Evolutionary conservation across 306 rosid genomes (phyloP), one percentile per base, ranked within the genome.

Genomic region (Prunus fruticosa): DNA sequence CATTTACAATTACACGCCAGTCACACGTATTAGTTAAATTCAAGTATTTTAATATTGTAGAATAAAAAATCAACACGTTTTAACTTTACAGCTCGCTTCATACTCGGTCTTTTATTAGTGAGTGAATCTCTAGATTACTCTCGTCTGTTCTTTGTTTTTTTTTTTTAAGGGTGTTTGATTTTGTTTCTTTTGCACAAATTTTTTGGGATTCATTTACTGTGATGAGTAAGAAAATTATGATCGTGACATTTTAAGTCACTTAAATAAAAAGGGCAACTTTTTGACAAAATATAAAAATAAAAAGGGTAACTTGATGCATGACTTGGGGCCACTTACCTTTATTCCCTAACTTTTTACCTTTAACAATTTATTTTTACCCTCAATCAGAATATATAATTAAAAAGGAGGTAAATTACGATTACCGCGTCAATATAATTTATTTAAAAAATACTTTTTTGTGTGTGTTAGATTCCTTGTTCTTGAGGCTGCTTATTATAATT

Each of bases 31-130:
- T 2, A 32, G 0, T 6, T 0, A n/a, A 11, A 32, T 11, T 3
- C 0, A 0, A 28, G 0, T 54, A 0, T 19, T 52, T 69, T 8
- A 27, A 0, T 27, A 27, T 0, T 12, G 11, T 13, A 25, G 0
- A 61, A 25, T 25, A 25, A 3, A 2, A 61, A 27, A 3, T 8
- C 0, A 12, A 0, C 16, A 6, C 10, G 3, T 51, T 1, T 51
- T 11, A 3, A 19, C 3, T 70, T 70, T 12, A 52, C 16, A 5
- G 2, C 3, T 9, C 28, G 0, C 0, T 61, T 1, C 2, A 2
- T 61, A 0, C 41, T 61, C 5, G 14, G 0, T 0, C 0, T 61
- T 8, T 25, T 25, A 27, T 5, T 19, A 61, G 0, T 28, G 1
- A 54, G 3, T n/a, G 14, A 20, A 56, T 20, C 22, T 19, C 14